Conservation (phyloP, 805 yeast genomes). For the Metschnikowia sp. region DNA sequence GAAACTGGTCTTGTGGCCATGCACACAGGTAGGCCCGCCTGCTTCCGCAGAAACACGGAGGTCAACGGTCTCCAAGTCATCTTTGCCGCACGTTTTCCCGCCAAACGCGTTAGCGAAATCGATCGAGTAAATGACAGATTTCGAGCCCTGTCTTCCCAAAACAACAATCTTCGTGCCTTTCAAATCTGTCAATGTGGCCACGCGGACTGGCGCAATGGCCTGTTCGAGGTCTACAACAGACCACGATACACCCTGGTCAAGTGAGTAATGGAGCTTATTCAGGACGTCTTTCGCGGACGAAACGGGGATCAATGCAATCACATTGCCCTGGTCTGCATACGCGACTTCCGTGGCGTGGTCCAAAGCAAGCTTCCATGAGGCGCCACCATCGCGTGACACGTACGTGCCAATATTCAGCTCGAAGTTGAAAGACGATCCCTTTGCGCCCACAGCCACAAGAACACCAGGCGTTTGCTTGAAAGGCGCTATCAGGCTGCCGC, state of each 20-base stretch:
- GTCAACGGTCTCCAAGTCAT: slow-evolving; percentile 65
- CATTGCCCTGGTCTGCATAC: slow-evolving; percentile 77
- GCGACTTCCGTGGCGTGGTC: slow-evolving; percentile 52
- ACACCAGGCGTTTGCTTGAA: slow-evolving; percentile 48
- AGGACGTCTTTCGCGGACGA: slow-evolving; percentile 1
- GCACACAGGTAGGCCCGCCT: slow-evolving; percentile 49
- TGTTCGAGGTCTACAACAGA: slow-evolving; percentile 47
- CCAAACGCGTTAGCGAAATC: slow-evolving; percentile 59
- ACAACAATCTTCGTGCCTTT: slow-evolving; percentile 56
- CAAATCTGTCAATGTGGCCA: slow-evolving; percentile 30
- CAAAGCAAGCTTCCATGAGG: slow-evolving; percentile 59
- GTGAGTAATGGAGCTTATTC: slow-evolving; percentile 42
- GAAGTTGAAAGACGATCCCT: slow-evolving; percentile 26
- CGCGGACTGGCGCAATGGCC: slow-evolving; percentile 51
- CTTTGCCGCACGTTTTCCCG: slow-evolving; percentile 40
- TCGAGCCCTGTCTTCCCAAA: slow-evolving; percentile 34
- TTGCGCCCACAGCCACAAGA: slow-evolving; percentile 29
- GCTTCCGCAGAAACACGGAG: slow-evolving; percentile 41
- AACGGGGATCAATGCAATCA: slow-evolving; percentile 61
- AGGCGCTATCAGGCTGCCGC: slow-evolving; percentile 7
- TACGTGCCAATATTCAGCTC: slow-evolving; percentile 41
- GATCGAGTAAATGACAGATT: slow-evolving; percentile 31
- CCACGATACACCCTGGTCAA: slow-evolving; percentile 78
- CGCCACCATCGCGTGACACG: slow-evolving; percentile 74
- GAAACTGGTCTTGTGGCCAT: slow-evolving; percentile 66